These are phyloP conservation scores for Diaporthe sp. DNA, from an alignment of 2,329 filamentous ascomycete genomes.

Conservation along the genomic window DNA sequence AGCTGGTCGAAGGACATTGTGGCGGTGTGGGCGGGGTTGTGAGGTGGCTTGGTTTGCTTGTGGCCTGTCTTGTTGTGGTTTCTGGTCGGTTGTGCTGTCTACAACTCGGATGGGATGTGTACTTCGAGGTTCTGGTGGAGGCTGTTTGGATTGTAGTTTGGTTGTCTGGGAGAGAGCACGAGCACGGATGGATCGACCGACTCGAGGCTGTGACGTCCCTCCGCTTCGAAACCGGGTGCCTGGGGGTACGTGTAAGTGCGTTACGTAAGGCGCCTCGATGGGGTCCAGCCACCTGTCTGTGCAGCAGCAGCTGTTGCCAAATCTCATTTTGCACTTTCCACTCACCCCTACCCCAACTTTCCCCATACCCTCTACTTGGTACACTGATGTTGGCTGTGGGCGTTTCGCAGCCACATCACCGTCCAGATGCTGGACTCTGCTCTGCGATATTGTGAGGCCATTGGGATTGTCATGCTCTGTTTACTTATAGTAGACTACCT, in stretches of 20 bases:
- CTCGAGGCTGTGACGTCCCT: constrained; percentile 38
- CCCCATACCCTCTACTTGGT: no score
- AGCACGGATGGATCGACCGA: not conserved
- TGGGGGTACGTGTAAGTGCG: constrained; percentile 3
- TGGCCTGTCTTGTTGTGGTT: not conserved
- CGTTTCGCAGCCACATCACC: no score
- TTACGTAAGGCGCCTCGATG: constrained; percentile 11
- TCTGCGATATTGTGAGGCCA: no score
- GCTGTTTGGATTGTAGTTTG: constrained; percentile 6
- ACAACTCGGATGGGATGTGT: not conserved
- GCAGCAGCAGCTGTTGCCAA: no score
- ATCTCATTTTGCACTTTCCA: no score
- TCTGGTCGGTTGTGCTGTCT: not conserved
- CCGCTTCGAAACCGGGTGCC: constrained; percentile 26
- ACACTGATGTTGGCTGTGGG: no score
- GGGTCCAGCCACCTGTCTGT: no score
- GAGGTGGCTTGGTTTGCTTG: not conserved
- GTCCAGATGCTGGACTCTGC: no score
- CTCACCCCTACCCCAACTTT: no score
- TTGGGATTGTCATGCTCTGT: no score
- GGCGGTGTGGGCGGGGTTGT: not conserved
- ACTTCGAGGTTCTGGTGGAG: not conserved
- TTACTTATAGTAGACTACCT: no score
- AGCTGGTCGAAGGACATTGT: constrained; percentile 93
- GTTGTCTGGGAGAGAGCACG: constrained; percentile 20